A percentile compares a stretch with the other conserved stretches of the same genome.
These are phyloP conservation scores for Punctularia strigosozonata DNA, from an alignment of 768 basidiomycete genomes.

Conservation along the genomic window DNA sequence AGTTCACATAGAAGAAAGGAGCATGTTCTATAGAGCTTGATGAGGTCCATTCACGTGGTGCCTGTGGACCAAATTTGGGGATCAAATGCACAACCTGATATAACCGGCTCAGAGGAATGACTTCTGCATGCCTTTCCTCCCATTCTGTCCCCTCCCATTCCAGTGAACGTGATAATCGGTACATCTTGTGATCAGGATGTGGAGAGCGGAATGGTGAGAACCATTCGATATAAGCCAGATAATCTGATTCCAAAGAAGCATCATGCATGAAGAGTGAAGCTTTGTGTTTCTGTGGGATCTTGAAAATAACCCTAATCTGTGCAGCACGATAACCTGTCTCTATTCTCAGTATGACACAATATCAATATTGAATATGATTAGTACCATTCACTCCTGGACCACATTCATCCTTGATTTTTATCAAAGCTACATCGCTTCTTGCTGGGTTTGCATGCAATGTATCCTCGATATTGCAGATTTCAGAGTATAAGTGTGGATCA, in stretches of 20 bases:
- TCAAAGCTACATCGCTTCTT: slow-evolving; percentile 12
- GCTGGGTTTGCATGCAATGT: slow-evolving; percentile 20
- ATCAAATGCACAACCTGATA: slow-evolving; percentile 19
- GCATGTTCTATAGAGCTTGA: slow-evolving; percentile 20
- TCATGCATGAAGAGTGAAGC: slow-evolving; percentile 1
- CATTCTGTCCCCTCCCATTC: no score
- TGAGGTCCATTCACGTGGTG: slow-evolving; percentile 19
- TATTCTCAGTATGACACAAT: background rate
- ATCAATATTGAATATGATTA: background rate
- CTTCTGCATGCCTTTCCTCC: slow-evolving; percentile 8
- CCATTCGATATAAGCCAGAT: slow-evolving; percentile 21
- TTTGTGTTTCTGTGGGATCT: slow-evolving; percentile 4
- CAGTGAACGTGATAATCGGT: slow-evolving; percentile 11
- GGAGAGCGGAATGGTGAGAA: slow-evolving; percentile 12
- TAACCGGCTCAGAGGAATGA: slow-evolving; percentile 16
- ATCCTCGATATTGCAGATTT: slow-evolving; percentile 12
- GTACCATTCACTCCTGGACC: slow-evolving; percentile 10
- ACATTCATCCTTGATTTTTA: slow-evolving; percentile 8
- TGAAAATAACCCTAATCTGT: slow-evolving; percentile 14
- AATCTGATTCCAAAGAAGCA: slow-evolving; percentile 3
- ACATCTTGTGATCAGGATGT: slow-evolving; percentile 14
- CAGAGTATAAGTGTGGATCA: slow-evolving; percentile 6
- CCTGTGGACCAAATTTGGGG: slow-evolving; percentile 18
- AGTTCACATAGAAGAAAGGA: slow-evolving; percentile 18
- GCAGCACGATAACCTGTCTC: slow-evolving; percentile 15